phyloP scores from a whole-genome alignment of 805 yeast species.

The Grigorovia jiainica region DNA sequence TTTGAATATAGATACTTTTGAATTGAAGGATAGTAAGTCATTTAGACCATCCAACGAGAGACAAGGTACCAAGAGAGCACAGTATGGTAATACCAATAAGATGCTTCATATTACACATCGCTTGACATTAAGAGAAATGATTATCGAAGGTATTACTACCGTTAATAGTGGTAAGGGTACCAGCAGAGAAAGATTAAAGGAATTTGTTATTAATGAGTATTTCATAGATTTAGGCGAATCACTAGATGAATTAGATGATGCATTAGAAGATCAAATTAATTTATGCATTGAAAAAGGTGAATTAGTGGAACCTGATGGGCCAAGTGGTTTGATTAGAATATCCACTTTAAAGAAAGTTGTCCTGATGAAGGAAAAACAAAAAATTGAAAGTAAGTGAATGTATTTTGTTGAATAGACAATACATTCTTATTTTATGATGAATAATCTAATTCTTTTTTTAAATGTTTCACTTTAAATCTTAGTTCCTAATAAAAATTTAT shows the following conservation, averaged over 20 bases:
- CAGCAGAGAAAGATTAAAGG: slow-evolving; percentile 77
- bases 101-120: background rate
- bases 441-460: no score
- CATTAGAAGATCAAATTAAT: slow-evolving; percentile 60
- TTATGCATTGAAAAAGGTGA: slow-evolving; percentile 73
- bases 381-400: background rate
- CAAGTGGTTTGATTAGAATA: slow-evolving; percentile 30
- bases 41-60: slow-evolving; percentile 2
- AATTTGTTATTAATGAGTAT: slow-evolving; percentile 47
- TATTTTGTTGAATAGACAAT: background rate
- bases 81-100: slow-evolving; percentile 1
- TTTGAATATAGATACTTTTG: slow-evolving; percentile 26
- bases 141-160: slow-evolving; percentile 30
- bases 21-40: background rate
- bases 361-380: background rate
- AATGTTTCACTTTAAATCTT: no score
- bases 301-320: slow-evolving; percentile 80
- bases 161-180: slow-evolving; percentile 78
- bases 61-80: slow-evolving; percentile 3
- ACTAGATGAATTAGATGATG: slow-evolving; percentile 54
- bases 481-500: no score
- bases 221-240: slow-evolving; percentile 34
- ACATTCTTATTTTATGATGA: no score
- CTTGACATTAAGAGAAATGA: slow-evolving; percentile 10
- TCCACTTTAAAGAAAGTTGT: slow-evolving; percentile 13